These are phyloP conservation scores for Vinca major DNA, from an alignment of 305 asterid genomes.

Conservation along the genomic window DNA sequence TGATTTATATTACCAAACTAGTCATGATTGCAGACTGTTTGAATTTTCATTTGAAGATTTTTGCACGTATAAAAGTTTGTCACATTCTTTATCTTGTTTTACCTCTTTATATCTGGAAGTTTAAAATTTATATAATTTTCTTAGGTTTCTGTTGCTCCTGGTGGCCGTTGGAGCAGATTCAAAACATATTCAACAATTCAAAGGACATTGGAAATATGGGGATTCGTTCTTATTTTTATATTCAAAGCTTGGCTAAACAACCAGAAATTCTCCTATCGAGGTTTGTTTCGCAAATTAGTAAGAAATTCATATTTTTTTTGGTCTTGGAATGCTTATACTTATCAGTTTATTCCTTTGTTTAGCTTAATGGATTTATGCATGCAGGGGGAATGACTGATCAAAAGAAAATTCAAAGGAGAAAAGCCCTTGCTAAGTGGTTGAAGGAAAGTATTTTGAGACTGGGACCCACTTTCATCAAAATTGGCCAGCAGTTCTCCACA, in stretches of 20 bases:
- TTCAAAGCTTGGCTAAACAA: conserved; percentile 80
- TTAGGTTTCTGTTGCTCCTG: conserved; percentile 89
- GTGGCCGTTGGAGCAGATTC: conserved; percentile 93
- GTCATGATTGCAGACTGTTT: background rate
- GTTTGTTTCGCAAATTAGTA: conserved; percentile 29
- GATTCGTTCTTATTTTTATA: conserved; percentile 69
- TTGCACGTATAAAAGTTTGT: background rate
- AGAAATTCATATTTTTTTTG: conserved; percentile 5
- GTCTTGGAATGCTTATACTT: background rate
- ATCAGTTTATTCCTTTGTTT: conserved; percentile 5
- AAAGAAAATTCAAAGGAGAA: conserved; percentile 52
- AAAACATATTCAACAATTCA: conserved; percentile 91
- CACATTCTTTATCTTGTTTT: background rate
- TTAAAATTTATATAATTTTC: conserved; percentile 11
- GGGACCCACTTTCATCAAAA: conserved; percentile 95
- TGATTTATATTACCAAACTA: background rate
- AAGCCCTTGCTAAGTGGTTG: conserved; percentile 78
- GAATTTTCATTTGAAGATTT: conserved; percentile 1
- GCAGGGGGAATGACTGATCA: conserved; percentile 77
- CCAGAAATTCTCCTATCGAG: conserved; percentile 78
- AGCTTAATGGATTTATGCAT: conserved; percentile 12
- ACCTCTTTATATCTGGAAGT: background rate
- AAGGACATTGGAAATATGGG: conserved; percentile 96
- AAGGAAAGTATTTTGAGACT: conserved; percentile 86
- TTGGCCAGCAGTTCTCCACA: conserved; percentile 97